Percentiles rank a stretch among this genome's conserved stretches.
Conservation (phyloP, 352 stramenopile genomes). For the Aphanomyces cochlioides region DNA sequence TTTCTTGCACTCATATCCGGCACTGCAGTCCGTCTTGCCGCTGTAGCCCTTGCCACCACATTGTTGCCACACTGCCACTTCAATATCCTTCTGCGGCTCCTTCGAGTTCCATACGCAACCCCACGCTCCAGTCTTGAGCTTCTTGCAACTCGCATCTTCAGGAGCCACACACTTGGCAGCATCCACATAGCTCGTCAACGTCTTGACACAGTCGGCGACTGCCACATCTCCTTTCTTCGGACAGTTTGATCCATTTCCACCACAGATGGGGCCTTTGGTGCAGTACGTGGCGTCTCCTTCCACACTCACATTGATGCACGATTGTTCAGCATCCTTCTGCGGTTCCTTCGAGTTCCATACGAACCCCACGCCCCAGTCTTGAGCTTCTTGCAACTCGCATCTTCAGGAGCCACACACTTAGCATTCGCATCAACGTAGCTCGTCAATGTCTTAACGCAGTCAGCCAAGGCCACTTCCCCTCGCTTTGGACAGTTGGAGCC, state of each 20-base stretch:
- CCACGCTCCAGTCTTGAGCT: conserved; percentile 52
- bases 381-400: conserved; percentile 57
- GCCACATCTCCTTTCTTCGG: no score
- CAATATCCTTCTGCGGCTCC: conserved; percentile 16
- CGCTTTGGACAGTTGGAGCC: conserved; percentile 36
- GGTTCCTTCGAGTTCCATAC: not conserved
- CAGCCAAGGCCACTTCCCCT: conserved; percentile 36
- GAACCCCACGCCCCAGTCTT: conserved; percentile 33
- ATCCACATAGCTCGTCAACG: conserved; percentile 36
- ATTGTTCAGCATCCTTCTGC: not conserved
- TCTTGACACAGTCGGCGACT: conserved; percentile 29
- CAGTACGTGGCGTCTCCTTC: no score
- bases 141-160: conserved; percentile 46
- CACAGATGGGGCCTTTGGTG: no score
- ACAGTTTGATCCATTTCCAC: no score
- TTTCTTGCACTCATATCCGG: no score
- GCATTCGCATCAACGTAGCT: conserved; percentile 38
- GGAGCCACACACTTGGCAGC: conserved; percentile 48
- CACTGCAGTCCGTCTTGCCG: no score
- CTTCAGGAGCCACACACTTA: conserved; percentile 50
- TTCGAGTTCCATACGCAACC: conserved; percentile 43
- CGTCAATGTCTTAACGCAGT: conserved; percentile 33
- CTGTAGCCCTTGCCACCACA: no score
- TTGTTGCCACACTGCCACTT: not conserved
- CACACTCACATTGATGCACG: no score